Evolutionary conservation across 257 asterid species (phyloP), one percentile per base, ranked within the genome.

Genomic region (Lavandula angustifolia): DNA sequence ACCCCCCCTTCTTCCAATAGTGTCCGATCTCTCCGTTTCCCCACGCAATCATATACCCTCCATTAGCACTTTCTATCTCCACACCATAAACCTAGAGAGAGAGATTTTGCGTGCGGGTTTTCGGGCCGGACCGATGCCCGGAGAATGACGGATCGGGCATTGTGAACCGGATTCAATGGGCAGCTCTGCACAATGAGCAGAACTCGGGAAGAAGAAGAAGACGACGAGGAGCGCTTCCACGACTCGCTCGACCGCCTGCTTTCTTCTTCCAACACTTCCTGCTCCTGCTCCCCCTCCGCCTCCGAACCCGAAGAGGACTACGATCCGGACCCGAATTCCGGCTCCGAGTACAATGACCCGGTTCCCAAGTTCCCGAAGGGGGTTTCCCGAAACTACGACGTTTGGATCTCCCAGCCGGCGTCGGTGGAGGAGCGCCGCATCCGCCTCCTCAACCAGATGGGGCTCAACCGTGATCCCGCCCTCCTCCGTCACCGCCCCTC

Each of bases 361-460:
- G 72, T 78, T 6, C 91, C 88, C 29, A 74, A 68, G 34, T 91
- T 85, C 72, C 96, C 94, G 1, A 56, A 11, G 54, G 84, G 80
- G 0, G 87, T 82, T 47, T 77, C 80, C 10, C 71, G 61, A 6
- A 85, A 81, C 81, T 92, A 89, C 73, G 97, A 89, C 75, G 79
- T 92, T 34, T 92, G 98, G 98, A 81, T 80, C 82, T 89, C 97
- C 60, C 84, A 75, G 61, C 98, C 98, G 8, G 78, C 86, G 48
- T 89, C 98, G 22, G 88, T 92, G 69, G 87, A 87, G 62, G 89
- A 89, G 80, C 96, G 98, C 48, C 97, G 98, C 29, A 46, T 83
- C 47, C 82, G 78, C 37, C 91, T 92, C 59, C 86, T 92, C 55
- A 69, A 69, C 46, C 89, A 81, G 76, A 82, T 89, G 91, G 98